A percentile compares a stretch with the other conserved stretches of the same genome.
phyloP scores from a whole-genome alignment of 1,284 basidiomycete species.

The Apiotrichum domesticum region DNA sequence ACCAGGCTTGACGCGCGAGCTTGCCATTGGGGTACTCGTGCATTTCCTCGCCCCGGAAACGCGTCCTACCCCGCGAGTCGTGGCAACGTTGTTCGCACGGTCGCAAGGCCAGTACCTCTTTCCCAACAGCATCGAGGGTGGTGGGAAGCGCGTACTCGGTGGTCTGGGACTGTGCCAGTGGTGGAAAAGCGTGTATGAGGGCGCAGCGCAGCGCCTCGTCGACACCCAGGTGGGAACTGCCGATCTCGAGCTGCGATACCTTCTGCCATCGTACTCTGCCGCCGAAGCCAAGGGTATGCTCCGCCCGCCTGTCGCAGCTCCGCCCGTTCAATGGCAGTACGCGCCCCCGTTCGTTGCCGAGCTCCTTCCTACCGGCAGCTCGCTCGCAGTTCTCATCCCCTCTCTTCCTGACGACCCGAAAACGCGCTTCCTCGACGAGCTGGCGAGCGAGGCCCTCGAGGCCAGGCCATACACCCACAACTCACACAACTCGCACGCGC shows the following conservation, averaged over 20 bases:
- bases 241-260: conserved; percentile 51
- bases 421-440: conserved; percentile 80
- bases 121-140: conserved; percentile 73
- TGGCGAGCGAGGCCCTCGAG: conserved; percentile 53
- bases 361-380: background rate
- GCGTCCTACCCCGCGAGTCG: conserved; percentile 57
- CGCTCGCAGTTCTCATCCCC: conserved; percentile 68
- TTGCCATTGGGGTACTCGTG: conserved; percentile 62
- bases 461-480: background rate
- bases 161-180: conserved; percentile 80
- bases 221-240: conserved; percentile 9
- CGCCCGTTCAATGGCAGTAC: conserved; percentile 31
- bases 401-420: conserved; percentile 91
- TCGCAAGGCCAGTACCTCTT: conserved; percentile 91
- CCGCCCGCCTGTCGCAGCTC: conserved; percentile 37
- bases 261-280: conserved; percentile 66
- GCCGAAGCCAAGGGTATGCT: conserved; percentile 64
- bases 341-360: conserved; percentile 21
- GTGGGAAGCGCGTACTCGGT: conserved; percentile 63
- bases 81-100: conserved; percentile 86
- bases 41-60: conserved; percentile 65
- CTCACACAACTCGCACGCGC: conserved; percentile 42
- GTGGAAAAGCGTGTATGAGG: conserved; percentile 75
- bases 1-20: conserved; percentile 59
- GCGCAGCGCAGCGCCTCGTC: conserved; percentile 51